These are phyloP conservation scores for Phaffomyces antillensis DNA, from an alignment of 805 yeast genomes.

Conservation along the genomic window DNA sequence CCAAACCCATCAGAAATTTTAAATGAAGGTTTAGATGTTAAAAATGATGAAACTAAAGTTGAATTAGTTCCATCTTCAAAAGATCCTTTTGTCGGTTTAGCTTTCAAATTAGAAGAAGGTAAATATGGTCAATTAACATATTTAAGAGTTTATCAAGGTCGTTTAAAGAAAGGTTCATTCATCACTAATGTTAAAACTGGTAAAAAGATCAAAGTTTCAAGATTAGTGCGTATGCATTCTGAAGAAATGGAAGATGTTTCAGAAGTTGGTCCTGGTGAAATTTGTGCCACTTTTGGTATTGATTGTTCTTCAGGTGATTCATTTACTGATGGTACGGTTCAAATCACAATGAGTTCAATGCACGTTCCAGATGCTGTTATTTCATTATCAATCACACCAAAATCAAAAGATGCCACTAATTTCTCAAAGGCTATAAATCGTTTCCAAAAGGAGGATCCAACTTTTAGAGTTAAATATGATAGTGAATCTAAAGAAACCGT, in stretches of 20 bases:
- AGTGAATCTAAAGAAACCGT: slow-evolving; percentile 89
- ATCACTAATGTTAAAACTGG: slow-evolving; percentile 88
- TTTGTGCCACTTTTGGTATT: slow-evolving; percentile 98
- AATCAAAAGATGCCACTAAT: slow-evolving; percentile 76
- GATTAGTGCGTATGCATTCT: slow-evolving; percentile 97
- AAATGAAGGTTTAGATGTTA: slow-evolving; percentile 80
- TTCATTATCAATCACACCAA: slow-evolving; percentile 84
- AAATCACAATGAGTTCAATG: slow-evolving; percentile 94
- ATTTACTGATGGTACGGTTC: slow-evolving; percentile 75
- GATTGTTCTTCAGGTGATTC: slow-evolving; percentile 99
- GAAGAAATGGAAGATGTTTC: slow-evolving; percentile 98
- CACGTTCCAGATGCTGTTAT: slow-evolving; percentile 98
- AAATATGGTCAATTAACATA: slow-evolving; percentile 96
- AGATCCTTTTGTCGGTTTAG: slow-evolving; percentile 89
- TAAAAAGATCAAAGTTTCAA: slow-evolving; percentile 85
- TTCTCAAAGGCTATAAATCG: slow-evolving; percentile 96
- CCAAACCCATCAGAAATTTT: slow-evolving; percentile 94
- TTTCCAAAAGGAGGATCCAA: slow-evolving; percentile 98
- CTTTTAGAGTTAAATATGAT: slow-evolving; percentile 89
- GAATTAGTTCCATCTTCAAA: slow-evolving; percentile 63
- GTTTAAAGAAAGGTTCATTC: slow-evolving; percentile 81
- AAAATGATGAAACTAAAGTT: slow-evolving; percentile 58
- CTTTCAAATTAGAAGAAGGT: slow-evolving; percentile 99
- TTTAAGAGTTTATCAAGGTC: slow-evolving; percentile 95
- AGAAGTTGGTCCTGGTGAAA: slow-evolving; percentile 96